Percentiles rank a stretch among this genome's conserved stretches.
Conservation (phyloP, 352 stramenopile species). For the Pythium dissotocum region DNA sequence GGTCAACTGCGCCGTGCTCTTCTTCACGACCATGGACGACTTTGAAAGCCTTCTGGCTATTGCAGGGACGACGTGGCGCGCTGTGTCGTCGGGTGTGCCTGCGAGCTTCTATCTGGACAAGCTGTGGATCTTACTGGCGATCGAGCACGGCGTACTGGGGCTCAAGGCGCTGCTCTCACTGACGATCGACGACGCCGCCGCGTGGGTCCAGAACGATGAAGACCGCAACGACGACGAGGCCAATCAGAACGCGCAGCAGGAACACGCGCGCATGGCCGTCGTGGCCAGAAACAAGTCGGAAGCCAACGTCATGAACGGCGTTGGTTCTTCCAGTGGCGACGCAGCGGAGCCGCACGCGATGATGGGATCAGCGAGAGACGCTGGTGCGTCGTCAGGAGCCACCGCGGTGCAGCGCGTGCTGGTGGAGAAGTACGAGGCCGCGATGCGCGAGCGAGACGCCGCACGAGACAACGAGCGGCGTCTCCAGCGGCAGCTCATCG, state of each 20-base stretch:
- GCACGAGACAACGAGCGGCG: constrained; percentile 38
- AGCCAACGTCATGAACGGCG: background rate
- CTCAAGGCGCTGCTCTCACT: constrained; percentile 68
- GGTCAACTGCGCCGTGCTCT: constrained; percentile 76
- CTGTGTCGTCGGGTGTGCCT: background rate
- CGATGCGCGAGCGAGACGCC: constrained; percentile 44
- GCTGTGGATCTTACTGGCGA: constrained; percentile 57
- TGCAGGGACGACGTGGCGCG: constrained; percentile 18
- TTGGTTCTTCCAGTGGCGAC: background rate
- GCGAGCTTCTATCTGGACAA: constrained; percentile 46
- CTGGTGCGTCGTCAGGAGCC: background rate
- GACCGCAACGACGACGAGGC: constrained; percentile 51
- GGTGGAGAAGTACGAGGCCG: constrained; percentile 41
- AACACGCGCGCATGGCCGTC: constrained; percentile 7
- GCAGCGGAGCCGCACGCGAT: background rate
- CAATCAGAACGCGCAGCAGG: constrained; percentile 23
- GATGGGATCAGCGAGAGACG: background rate
- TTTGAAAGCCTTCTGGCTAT: constrained; percentile 57
- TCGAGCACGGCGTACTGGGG: constrained; percentile 68
- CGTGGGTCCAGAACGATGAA: constrained; percentile 76
- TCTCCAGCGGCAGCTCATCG: constrained; percentile 30
- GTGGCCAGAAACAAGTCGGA: constrained; percentile 3
- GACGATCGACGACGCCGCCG: constrained; percentile 63
- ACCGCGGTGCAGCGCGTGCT: constrained; percentile 38
- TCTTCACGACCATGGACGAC: constrained; percentile 64